phyloP scores from a whole-genome alignment of 169 alveolate genomes.

The Cryptosporidium ubiquitum region DNA sequence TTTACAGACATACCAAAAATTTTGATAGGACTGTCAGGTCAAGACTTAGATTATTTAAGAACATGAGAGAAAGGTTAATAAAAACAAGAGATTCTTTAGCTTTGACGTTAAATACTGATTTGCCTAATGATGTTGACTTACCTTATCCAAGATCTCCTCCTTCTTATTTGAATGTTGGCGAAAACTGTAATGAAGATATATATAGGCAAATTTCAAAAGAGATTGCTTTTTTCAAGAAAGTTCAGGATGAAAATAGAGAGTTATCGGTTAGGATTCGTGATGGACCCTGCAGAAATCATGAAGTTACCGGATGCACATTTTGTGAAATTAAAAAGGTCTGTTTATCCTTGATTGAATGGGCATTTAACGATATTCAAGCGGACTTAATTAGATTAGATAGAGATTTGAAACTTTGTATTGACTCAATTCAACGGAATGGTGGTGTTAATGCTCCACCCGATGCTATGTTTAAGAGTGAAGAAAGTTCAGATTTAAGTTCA shows the following conservation, averaged over 20 bases:
- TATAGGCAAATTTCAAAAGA: neutral
- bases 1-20: constrained; percentile 13
- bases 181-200: constrained; percentile 15
- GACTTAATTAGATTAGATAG: constrained; percentile 38
- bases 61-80: constrained; percentile 15
- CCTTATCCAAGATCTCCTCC: constrained; percentile 55
- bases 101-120: neutral
- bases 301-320: constrained; percentile 26
- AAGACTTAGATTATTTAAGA: constrained; percentile 3
- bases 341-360: constrained; percentile 27
- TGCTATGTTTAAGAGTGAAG: neutral
- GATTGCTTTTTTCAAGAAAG: constrained; percentile 20
- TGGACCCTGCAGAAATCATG: constrained; percentile 23
- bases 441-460: neutral
- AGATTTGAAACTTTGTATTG: constrained; percentile 23
- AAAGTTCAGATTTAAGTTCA: neutral
- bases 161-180: constrained; percentile 20
- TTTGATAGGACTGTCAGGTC: constrained; percentile 44
- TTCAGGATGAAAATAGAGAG: constrained; percentile 32
- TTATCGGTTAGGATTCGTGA: neutral
- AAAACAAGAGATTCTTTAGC: constrained; percentile 34
- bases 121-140: constrained; percentile 16
- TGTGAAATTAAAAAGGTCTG: constrained; percentile 35
- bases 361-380: constrained; percentile 17
- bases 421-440: neutral